Evolutionary conservation across 768 basidiomycete genomes (phyloP).

Genomic region (Cantharellus anzutake): DNA sequence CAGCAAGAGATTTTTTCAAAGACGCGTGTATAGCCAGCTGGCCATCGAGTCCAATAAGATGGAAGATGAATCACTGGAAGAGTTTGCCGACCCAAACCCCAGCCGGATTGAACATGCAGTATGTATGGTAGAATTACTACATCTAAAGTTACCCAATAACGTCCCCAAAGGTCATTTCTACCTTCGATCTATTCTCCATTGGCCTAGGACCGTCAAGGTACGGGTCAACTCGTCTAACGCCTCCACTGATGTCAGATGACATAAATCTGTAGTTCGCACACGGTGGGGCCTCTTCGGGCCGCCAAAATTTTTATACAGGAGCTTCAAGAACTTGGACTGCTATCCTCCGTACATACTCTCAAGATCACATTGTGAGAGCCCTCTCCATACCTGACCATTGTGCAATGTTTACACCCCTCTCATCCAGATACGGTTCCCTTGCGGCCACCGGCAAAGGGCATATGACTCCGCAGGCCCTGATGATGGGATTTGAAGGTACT

Average conservation of each 20-base stretch:
- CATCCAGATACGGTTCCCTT: conserved; percentile 63
- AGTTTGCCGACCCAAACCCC: not conserved
- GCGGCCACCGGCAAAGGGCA: conserved; percentile 59
- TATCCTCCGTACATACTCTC: conserved; percentile 57
- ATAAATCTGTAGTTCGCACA: conserved; percentile 35
- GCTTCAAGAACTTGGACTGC: conserved; percentile 41
- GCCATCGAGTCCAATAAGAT: too few species aligned
- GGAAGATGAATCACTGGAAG: too few species aligned
- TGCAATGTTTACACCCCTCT: not conserved
- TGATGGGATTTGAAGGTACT: conserved; percentile 18
- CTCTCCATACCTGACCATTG: not conserved
- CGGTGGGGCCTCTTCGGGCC: conserved; percentile 77
- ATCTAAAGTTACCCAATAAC: not conserved
- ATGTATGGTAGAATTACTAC: not conserved
- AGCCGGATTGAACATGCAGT: not conserved
- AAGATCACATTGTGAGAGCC: conserved; percentile 62
- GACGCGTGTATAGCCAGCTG: too few species aligned
- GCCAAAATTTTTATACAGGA: conserved; percentile 75
- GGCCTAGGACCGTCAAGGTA: conserved; percentile 35
- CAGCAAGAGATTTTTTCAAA: too few species aligned
- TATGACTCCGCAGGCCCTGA: conserved; percentile 19
- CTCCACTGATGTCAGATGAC: not conserved
- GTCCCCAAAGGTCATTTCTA: conserved; percentile 43
- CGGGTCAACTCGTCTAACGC: conserved; percentile 11
- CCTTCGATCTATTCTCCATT: conserved; percentile 84